phyloP scores from a whole-genome alignment of 345 rosid genomes.

The Aethionema arabicum region DNA sequence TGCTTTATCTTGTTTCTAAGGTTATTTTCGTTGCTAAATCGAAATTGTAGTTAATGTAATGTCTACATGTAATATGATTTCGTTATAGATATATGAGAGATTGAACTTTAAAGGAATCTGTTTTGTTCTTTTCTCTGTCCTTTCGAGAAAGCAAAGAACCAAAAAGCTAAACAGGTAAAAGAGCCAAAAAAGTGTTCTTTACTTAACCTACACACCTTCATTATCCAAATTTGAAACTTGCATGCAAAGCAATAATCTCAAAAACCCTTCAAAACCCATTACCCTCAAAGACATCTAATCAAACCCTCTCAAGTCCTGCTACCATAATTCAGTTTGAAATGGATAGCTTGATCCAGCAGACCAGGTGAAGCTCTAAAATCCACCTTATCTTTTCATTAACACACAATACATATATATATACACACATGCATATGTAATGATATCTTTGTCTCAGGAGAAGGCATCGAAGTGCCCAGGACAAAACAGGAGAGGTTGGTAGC shows the following conservation, averaged over 20 bases:
- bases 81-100: conserved; percentile 23
- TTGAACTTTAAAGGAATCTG: conserved; percentile 10
- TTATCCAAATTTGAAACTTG: conserved; percentile 37
- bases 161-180: conserved; percentile 22
- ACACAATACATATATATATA: neutral
- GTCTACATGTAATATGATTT: conserved; percentile 25
- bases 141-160: conserved; percentile 38
- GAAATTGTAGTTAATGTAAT: conserved; percentile 20
- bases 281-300: conserved; percentile 29
- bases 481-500: conserved; percentile 11
- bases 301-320: conserved; percentile 23
- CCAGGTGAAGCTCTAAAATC: conserved; percentile 21
- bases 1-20: neutral
- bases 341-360: conserved; percentile 40
- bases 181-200: conserved; percentile 31
- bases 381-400: neutral
- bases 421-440: conserved; percentile 3
- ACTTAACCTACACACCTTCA: conserved; percentile 32
- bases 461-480: conserved; percentile 18
- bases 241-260: conserved; percentile 37
- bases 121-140: conserved; percentile 30
- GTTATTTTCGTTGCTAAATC: conserved; percentile 9
- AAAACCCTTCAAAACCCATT: conserved; percentile 33
- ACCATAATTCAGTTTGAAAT: conserved; percentile 26
- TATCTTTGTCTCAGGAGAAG: conserved; percentile 29